Base-by-base conservation (phyloP, 345 rosid genomes). In the Ricinus communis region DNA sequence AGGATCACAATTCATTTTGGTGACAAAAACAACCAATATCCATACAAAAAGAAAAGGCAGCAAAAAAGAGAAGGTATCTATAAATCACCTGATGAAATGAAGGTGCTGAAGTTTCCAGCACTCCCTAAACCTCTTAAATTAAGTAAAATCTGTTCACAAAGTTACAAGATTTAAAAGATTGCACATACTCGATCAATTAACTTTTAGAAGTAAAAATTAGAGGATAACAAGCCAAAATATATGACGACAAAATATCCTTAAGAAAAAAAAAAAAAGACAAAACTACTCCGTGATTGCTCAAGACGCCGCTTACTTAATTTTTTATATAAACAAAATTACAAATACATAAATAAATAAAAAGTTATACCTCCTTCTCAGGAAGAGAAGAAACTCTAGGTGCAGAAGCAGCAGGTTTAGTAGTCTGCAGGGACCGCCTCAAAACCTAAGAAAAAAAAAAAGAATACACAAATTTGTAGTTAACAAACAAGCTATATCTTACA, bases 11-110 rank as follows among this genome's bases (percentile, higher is more conserved):
- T 31, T 28, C 16, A 67, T 68, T 66, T 60, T n/a, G n/a, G n/a
- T n/a, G n/a, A n/a, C n/a, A n/a, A n/a, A n/a, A n/a, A n/a, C 7
- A 46, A 57, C 24, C 59, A 72, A 51, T 14, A 21, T 46, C 1
- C 38, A 50, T 41, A 41, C 30, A 54, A 41, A 47, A 56, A 45
- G 5, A 30, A 28, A 6, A 4, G 4, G 2, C 27, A 25, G 46
- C 15, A 21, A 30, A 59, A 24, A 56, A 36, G 1, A 65, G 5
- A 0, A 43, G 47, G n/a, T 4, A 33, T 15, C 12, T 11, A n/a
- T 14, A 68, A 15, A 59, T 62, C 74, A 89, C 91, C 95, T 52
- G 86, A 83, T 25, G 84, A 71, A 67, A 81, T 66, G 68, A 82
- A 82, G 70, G 69, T 80, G 66, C 80, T 81, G 67, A 81, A 86